Conservation (phyloP, 768 basidiomycete genomes). For the Fibroporia radiculosa region DNA sequence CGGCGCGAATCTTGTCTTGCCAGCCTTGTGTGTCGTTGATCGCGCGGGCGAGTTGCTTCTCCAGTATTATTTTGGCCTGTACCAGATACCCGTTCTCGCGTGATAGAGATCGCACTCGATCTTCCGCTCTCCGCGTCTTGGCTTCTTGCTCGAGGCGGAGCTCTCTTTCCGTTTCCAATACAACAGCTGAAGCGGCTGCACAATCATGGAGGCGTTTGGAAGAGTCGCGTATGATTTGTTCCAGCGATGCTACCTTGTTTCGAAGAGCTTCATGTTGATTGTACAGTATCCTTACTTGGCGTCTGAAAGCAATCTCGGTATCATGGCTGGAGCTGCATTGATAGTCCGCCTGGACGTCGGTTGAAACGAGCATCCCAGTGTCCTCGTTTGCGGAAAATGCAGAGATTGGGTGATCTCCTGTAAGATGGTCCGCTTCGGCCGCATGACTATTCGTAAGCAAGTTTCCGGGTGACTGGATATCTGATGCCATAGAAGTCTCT, state of each 20-base stretch:
- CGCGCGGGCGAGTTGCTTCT: slow-evolving; percentile 2
- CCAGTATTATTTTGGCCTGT: neutral
- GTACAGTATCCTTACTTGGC: slow-evolving; percentile 1
- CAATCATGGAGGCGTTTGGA: slow-evolving; percentile 3
- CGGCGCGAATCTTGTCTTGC: slow-evolving; percentile 8
- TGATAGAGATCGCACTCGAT: neutral
- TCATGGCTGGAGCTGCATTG: neutral
- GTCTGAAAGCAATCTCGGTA: neutral
- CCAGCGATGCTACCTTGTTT: neutral
- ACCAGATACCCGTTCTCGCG: neutral
- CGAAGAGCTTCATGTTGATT: slow-evolving; percentile 6
- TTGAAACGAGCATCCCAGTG: neutral
- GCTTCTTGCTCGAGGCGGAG: slow-evolving; percentile 1
- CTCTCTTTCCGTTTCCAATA: slow-evolving; percentile 6
- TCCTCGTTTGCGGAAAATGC: neutral
- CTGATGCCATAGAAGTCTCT: neutral
- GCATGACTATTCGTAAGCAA: neutral
- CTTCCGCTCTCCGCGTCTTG: neutral
- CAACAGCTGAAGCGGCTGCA: slow-evolving; percentile 1
- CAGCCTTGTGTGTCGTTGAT: slow-evolving; percentile 9
- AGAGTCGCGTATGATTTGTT: neutral
- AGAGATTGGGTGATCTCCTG: neutral
- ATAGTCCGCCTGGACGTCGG: neutral
- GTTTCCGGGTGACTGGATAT: neutral
- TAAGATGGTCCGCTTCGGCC: neutral